Evolutionary conservation across 208 protist genomes (phyloP).

Genomic region (Wallacemonas collosoma): DNA sequence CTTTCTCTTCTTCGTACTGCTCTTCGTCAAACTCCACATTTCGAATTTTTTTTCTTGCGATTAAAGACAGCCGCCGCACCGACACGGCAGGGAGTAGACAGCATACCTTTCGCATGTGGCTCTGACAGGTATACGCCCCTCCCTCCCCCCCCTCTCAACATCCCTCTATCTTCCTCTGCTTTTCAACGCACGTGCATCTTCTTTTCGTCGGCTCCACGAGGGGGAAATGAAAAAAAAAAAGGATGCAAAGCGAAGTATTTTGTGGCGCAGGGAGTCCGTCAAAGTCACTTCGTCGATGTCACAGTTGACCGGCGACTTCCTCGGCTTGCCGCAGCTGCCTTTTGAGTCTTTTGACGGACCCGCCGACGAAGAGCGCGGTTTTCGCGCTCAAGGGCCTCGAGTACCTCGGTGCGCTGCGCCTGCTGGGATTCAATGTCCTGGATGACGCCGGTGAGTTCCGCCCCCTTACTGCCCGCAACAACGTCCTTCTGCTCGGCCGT

Average conservation of each 20-base stretch:
- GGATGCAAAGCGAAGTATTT: not conserved
- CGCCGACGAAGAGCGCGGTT: constrained; percentile 59
- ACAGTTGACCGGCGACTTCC: constrained; percentile 10
- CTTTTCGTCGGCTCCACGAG: too few species aligned
- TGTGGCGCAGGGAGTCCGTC: not conserved
- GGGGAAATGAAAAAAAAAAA: not conserved
- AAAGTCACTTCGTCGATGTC: constrained; percentile 10
- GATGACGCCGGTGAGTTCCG: constrained; percentile 48
- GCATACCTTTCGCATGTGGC: too few species aligned
- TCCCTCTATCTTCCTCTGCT: too few species aligned
- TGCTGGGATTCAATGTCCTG: constrained; percentile 56
- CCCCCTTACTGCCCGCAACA: constrained; percentile 38
- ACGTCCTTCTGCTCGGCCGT: constrained; percentile 53
- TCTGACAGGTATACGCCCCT: too few species aligned
- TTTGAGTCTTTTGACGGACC: constrained; percentile 17
- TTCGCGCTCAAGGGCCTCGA: constrained; percentile 52
- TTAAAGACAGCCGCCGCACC: too few species aligned
- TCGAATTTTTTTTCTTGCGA: too few species aligned
- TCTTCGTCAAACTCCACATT: too few species aligned
- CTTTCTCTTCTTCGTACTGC: too few species aligned
- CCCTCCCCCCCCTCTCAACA: too few species aligned
- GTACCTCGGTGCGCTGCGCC: constrained; percentile 33
- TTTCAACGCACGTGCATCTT: too few species aligned
- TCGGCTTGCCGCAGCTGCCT: not conserved
- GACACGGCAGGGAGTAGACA: too few species aligned